These are phyloP conservation scores for Kazachstania africana DNA, from an alignment of 805 yeast genomes.

Conservation along the genomic window DNA sequence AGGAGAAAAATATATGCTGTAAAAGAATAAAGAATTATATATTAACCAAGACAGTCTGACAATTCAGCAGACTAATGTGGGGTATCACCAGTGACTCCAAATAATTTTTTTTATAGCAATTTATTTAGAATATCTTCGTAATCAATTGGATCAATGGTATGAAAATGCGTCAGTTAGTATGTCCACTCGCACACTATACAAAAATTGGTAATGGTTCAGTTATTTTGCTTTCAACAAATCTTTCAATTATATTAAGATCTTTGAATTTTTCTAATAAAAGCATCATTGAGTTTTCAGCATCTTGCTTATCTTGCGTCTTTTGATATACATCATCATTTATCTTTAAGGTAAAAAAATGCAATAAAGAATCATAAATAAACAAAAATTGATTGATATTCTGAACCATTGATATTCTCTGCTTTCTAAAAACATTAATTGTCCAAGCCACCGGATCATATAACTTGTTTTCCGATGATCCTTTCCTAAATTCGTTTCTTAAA, in stretches of 20 bases:
- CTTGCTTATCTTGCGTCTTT: no score
- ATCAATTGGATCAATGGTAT: no score
- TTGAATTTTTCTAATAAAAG: no score
- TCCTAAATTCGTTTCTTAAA: constrained; percentile 9
- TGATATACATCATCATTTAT: constrained; percentile 9
- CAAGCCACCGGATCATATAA: constrained; percentile 45
- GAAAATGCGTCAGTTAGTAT: no score
- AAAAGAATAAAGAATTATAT: no score
- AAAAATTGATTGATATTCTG: constrained; percentile 68
- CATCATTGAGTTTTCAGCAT: background rate
- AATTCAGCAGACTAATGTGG: no score
- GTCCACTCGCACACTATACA: no score
- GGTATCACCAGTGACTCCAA: no score
- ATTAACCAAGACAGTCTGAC: no score
- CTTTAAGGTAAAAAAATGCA: constrained; percentile 19
- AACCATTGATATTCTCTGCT: constrained; percentile 74
- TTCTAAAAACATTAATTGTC: constrained; percentile 54
- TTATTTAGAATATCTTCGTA: no score
- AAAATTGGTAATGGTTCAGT: constrained; percentile 1
- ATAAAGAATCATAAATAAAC: constrained; percentile 54
- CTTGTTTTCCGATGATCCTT: constrained; percentile 3
- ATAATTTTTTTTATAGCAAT: no score
- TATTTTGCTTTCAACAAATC: constrained; percentile 2
- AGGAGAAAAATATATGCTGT: no score
- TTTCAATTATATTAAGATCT: constrained; percentile 4